These are phyloP conservation scores for Mrakia frigida DNA, from an alignment of 768 basidiomycete genomes.

Conservation along the genomic window DNA sequence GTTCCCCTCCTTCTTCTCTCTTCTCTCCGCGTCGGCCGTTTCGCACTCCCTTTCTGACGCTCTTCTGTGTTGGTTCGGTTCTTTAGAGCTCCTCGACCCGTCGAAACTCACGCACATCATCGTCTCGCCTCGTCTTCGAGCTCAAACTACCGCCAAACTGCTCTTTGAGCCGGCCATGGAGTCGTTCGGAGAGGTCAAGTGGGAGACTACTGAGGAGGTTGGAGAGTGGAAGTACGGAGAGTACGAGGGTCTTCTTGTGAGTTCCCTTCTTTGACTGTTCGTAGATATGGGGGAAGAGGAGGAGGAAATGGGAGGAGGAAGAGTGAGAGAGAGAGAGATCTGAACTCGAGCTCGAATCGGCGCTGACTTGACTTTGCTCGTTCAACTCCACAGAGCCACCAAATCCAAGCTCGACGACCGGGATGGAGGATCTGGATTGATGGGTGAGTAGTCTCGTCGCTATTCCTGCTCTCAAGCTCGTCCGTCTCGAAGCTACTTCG, in stretches of 20 bases:
- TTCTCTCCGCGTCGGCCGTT: background rate
- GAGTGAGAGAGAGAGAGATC: background rate
- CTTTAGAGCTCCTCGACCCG: conserved; percentile 27
- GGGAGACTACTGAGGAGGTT: conserved; percentile 29
- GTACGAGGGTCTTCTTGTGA: conserved; percentile 27
- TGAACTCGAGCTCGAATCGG: background rate
- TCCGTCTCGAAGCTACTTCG: background rate
- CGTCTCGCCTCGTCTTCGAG: conserved; percentile 27
- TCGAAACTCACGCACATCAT: conserved; percentile 30
- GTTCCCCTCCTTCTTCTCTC: background rate
- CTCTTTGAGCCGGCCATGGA: conserved; percentile 18
- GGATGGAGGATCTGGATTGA: conserved; percentile 32
- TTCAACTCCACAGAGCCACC: background rate
- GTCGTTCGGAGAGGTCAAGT: conserved; percentile 11
- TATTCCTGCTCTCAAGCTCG: too few species aligned
- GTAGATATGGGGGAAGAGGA: too few species aligned
- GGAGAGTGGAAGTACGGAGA: conserved; percentile 32
- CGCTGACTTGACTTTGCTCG: background rate
- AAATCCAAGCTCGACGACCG: conserved; percentile 25
- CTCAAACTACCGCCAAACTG: conserved; percentile 27
- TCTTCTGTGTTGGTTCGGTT: too few species aligned
- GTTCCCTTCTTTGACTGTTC: background rate
- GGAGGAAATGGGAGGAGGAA: background rate
- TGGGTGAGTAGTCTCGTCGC: conserved; percentile 1
- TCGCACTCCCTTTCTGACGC: background rate